Conservation (phyloP, 2,329 filamentous ascomycete genomes). For the Graphilbum sp. region DNA sequence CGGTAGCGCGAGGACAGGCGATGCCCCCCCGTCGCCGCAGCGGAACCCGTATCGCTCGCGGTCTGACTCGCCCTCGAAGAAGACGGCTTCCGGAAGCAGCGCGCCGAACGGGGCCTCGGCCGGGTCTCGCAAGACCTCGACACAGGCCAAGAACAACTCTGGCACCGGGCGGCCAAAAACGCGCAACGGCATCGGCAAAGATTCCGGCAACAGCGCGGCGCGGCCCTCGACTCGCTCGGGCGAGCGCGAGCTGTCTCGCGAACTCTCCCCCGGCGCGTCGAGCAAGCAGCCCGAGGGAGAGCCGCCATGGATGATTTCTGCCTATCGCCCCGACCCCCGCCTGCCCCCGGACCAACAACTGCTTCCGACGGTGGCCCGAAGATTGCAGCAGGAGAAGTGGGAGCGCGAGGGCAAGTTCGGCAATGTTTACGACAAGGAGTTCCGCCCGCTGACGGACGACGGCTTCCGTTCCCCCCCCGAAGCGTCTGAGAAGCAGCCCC, state of each 20-base stretch:
- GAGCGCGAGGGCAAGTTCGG: constrained; percentile 80
- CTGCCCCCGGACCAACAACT: constrained; percentile 91
- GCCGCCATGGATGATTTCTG: constrained; percentile 84
- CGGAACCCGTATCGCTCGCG: constrained; percentile 16
- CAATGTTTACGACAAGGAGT: constrained; percentile 72
- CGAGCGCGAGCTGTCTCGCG: constrained; percentile 35
- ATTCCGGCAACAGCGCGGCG: constrained; percentile 28
- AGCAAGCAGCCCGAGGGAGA: constrained; percentile 74
- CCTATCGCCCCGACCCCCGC: constrained; percentile 90
- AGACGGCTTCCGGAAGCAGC: constrained; percentile 16
- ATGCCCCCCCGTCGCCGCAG: not conserved
- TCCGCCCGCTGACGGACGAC: constrained; percentile 64
- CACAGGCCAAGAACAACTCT: constrained; percentile 22
- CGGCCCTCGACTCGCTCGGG: constrained; percentile 49
- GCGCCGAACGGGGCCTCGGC: too few species aligned
- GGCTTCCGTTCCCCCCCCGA: constrained; percentile 30
- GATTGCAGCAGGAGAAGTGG: constrained; percentile 89
- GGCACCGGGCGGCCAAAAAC: constrained; percentile 41
- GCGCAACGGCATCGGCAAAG: constrained; percentile 26
- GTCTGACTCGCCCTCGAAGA: constrained; percentile 39
- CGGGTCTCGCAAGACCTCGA: constrained; percentile 24
- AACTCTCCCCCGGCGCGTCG: constrained; percentile 23
- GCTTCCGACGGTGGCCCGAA: constrained; percentile 79
- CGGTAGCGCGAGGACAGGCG: constrained; percentile 34
- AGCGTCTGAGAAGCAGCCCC: constrained; percentile 12